Base-by-base conservation (phyloP, 352 stramenopile genomes). In the Phytophthora cryptogea region DNA sequence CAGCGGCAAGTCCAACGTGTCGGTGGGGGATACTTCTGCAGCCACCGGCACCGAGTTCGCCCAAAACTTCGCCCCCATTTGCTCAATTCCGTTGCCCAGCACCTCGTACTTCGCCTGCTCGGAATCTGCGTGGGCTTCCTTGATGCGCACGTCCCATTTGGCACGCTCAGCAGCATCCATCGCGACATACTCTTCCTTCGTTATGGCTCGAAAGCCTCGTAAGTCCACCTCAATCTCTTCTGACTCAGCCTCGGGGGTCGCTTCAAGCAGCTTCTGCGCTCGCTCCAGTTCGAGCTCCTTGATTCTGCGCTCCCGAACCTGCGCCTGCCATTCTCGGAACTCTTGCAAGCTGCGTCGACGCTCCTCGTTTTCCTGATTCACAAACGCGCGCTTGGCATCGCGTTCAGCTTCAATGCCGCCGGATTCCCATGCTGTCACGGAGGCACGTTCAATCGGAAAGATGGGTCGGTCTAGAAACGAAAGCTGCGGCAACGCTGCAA, bases 381-480 rank as follows among this genome's bases (percentile, higher is more conserved):
- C 90, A 54, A 94, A 95, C 14, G 48, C 61, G 2, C 72, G 59
- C 28, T 90, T 89, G 8, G 89, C 89, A 20, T 80, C 64, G 6
- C 78, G 68, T 70, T 99, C 96, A 5, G 90, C 93, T 35, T 98
- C 93, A 13, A 70, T 60, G 5, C 96, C 96, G 23, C 94, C 96
- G 14, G 60, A 32, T n/a, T 76, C 54, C 93, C 92, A 99, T 11
- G 92, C 96, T 13, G 73, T 73, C 8, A 96, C 87, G 7, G 74
- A 76, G 0, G 75, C 64, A 20, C 92, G 81, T 55, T 99, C 96
- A 14, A 92, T 74, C 1, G 95, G 91, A 59, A 98, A 98, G 36
- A 99, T 87, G 1, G 96, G 95, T 16, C 95, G 82, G 61, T 99
- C 96, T n/a, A 99, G 77, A 59, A 97, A 97, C 26, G 80, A 79